Conservation (phyloP, 345 rosid genomes). For the Excoecaria agallocha region DNA sequence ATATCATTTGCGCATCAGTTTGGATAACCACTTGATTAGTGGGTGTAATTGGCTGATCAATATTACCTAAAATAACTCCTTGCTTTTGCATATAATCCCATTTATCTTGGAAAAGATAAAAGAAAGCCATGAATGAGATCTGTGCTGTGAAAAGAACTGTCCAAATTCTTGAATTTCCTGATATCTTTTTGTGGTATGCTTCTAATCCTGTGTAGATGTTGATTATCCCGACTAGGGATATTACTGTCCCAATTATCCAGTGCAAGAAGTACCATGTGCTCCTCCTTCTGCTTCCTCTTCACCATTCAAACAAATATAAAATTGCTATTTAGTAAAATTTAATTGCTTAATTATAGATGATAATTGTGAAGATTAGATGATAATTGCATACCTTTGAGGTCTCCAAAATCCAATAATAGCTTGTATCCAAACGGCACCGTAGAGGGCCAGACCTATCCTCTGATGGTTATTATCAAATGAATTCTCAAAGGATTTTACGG, state of each 20-base stretch:
- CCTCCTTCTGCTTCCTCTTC: conserved; percentile 69
- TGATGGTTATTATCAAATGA: conserved; percentile 63
- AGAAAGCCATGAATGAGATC: conserved; percentile 52
- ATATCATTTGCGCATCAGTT: conserved; percentile 6
- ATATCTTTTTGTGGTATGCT: conserved; percentile 61
- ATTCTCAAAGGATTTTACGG: conserved; percentile 55
- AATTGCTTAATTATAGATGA: too few species aligned
- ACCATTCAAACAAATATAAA: too few species aligned
- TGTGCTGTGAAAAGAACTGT: conserved; percentile 69
- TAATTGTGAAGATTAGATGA: not conserved
- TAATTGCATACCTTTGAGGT: conserved; percentile 37
- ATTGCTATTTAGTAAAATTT: too few species aligned
- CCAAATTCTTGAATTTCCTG: conserved; percentile 52
- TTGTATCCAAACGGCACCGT: conserved; percentile 58
- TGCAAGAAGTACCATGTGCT: conserved; percentile 68
- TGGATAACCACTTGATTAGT: not conserved
- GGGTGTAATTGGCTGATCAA: conserved; percentile 19
- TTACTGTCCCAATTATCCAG: conserved; percentile 74
- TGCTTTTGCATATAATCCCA: conserved; percentile 72
- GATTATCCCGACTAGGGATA: conserved; percentile 56
- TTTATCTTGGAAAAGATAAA: conserved; percentile 82
- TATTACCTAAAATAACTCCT: conserved; percentile 32
- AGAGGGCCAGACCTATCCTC: conserved; percentile 56
- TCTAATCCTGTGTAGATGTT: conserved; percentile 79
- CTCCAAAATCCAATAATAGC: conserved; percentile 49